Evolutionary conservation across 2,329 filamentous ascomycete species (phyloP), one percentile per base, ranked within the genome.

Genomic region (Diaporthe citri): DNA sequence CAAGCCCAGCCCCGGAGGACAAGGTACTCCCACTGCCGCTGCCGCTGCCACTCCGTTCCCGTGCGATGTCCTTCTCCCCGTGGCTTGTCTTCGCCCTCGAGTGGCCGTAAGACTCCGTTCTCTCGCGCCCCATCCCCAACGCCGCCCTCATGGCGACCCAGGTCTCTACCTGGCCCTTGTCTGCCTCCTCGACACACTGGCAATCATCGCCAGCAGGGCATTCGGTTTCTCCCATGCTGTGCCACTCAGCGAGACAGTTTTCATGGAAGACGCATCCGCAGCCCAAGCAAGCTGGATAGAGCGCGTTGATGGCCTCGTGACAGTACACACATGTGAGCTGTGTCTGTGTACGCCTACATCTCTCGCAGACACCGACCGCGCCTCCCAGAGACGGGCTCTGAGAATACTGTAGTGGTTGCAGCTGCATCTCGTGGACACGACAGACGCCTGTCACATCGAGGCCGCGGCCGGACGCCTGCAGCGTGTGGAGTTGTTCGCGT

Each of bases 191-290:
- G 0, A 88, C 85, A 78, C 91, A 93, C 75, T 89, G 85, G 79
- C 91, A 93, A 79, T 93, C 91, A 79, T 93, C 91, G 1, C 91
- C 91, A 0, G 90, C 91, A 0, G 91, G 90, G 73, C 91, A 93
- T 62, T 87, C 82, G 1, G 83, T 87, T 80, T 91, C 89, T 31
- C 89, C 89, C 8, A 87, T 86, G 9, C 85, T 87, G 77, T 91
- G 89, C 90, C 90, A 92, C 78, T 90, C 89, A 3, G 86, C 86
- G 22, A 91, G 85, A 76, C 91, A 93, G 12, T 84, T 81, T 60
- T 91, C 88, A 80, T 93, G 91, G 70, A 86, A 88, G 10, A 88
- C 88, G 77, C 91, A 93, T 17, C 91, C 91, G 77, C 91, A 93
- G 15, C 87, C 87, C 3, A 93, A 85, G 76, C 91, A 93, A 0